These are phyloP conservation scores for Pontederia crassipes DNA, from an alignment of 176 grass and related monocot species.

Conservation along the genomic window DNA sequence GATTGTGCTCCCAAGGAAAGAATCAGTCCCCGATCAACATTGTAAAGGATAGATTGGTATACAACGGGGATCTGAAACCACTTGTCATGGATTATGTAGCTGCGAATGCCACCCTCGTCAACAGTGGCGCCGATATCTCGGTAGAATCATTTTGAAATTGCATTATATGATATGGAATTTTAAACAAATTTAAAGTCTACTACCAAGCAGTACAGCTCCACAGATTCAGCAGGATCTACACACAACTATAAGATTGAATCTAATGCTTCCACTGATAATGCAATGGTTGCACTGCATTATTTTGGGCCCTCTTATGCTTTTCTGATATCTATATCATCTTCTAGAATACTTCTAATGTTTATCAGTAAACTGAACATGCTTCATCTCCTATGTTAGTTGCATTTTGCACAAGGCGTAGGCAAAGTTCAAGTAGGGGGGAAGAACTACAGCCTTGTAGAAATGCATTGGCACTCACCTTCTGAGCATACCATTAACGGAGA, in stretches of 20 bases:
- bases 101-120: conserved; percentile 32
- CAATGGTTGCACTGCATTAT: background rate
- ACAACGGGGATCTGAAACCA: conserved; percentile 8
- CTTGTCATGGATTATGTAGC: conserved; percentile 33
- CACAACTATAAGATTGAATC: too few species aligned
- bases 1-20: conserved; percentile 32
- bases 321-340: too few species aligned
- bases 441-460: conserved; percentile 18
- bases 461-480: conserved; percentile 63
- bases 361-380: background rate
- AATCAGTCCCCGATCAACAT: conserved; percentile 70
- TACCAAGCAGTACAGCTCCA: too few species aligned
- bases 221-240: background rate
- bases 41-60: conserved; percentile 12
- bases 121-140: conserved; percentile 40
- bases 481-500: conserved; percentile 75
- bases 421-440: conserved; percentile 24
- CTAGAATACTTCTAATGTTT: too few species aligned
- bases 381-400: conserved; percentile 23
- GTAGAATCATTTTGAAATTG: background rate
- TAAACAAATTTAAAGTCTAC: too few species aligned
- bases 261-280: too few species aligned
- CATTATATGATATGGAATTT: background rate
- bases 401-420: conserved; percentile 27
- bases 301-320: too few species aligned